Base-by-base conservation (phyloP, 2,329 filamentous ascomycete species). In the Pestalotiopsis sp. region DNA sequence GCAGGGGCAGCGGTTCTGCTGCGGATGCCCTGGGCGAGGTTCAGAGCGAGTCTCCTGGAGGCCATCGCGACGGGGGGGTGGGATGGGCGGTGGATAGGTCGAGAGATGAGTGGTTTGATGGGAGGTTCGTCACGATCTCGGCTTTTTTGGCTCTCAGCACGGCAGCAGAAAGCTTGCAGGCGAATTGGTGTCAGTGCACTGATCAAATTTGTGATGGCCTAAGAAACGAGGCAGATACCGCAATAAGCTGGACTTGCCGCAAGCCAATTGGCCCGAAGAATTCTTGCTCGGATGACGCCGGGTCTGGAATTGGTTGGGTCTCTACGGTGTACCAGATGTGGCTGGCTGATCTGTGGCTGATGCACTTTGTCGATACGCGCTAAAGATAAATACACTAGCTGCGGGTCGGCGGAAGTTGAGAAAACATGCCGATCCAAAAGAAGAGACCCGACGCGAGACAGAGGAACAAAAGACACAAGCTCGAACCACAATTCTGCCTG, bases 11-110 rank as follows among this genome's bases (percentile, higher is more conserved):
- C 92, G 84, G 92, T 89, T 83, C 94, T 93, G 86, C 87, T 93
- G 88, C 94, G 93, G 85, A 97, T 88, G 85, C 93, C 92, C 86
- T 93, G 91, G 84, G 94, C 90, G 80, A 98, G 90, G 88, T 95
- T 97, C 85, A 97, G 90, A 88, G 95, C 95, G 87, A 98, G 91
- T 91, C 94, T 93, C 90, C 95, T 91, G 85, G 95, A 97, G 87
- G 95, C 95, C 95, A 98, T 98, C 79, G 76, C 71, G 77, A 74
- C 69, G 76, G 31, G 31, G 31, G 31, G 31, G 63, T 68, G 68
- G 41, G 45, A 70, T 70, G 83, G 81, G 80, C 81, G 82, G 80
- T 66, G 81, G 82, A 83, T 82, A 80, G 79, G 71, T 76, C 79
- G 77, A 73, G 79, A 79, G 80, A 81, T 87, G 86, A 86, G 86